phyloP scores from a whole-genome alignment of 1,284 basidiomycete species.

The Ceratobasidium sp. region DNA sequence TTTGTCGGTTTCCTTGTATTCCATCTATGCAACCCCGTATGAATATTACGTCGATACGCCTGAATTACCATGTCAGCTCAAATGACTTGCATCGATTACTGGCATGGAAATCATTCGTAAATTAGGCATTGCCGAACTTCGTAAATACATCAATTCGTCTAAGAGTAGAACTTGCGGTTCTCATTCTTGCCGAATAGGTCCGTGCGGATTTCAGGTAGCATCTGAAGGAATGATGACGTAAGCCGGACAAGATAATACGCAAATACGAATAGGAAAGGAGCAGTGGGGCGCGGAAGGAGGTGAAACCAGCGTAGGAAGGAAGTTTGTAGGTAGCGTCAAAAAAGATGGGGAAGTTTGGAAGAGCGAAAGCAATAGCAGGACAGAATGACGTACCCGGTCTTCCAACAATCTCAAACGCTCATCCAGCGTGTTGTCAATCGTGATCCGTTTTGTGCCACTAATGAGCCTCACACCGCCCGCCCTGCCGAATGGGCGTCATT shows the following conservation, averaged over 20 bases:
- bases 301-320: too few relatives aligned
- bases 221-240: constrained; percentile 56
- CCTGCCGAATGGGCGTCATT: constrained; percentile 52
- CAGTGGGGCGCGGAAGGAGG: background rate
- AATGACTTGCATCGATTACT: too few relatives aligned
- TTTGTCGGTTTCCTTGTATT: constrained; percentile 39
- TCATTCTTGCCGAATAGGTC: constrained; percentile 86
- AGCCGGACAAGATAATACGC: background rate
- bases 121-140: constrained; percentile 15
- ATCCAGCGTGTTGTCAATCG: constrained; percentile 90
- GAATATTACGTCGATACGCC: constrained; percentile 29
- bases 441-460: constrained; percentile 77
- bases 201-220: constrained; percentile 88
- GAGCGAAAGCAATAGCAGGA: too few relatives aligned
- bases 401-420: constrained; percentile 87
- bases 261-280: background rate
- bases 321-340: too few relatives aligned
- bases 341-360: too few relatives aligned
- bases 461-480: constrained; percentile 85
- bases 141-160: constrained; percentile 22
- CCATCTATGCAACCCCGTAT: constrained; percentile 29
- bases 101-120: constrained; percentile 17
- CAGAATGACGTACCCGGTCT: constrained; percentile 72
- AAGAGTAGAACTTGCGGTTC: constrained; percentile 84
- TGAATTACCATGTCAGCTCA: background rate